These are phyloP conservation scores for Xylariaceae sp. DNA, from an alignment of 2,329 filamentous ascomycete species.

Conservation along the genomic window DNA sequence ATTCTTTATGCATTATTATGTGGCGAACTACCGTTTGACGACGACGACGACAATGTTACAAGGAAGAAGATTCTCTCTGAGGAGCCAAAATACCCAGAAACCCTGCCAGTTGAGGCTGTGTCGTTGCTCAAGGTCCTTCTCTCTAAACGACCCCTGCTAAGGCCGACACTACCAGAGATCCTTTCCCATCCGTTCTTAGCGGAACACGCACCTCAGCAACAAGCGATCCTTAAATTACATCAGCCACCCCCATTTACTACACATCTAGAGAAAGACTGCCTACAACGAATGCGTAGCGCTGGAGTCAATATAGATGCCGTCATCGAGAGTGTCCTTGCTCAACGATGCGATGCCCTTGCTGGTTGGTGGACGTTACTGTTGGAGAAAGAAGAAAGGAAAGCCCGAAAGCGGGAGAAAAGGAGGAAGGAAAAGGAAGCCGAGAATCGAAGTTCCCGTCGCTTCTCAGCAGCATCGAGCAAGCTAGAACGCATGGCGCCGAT, in stretches of 20 bases:
- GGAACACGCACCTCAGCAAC: constrained; percentile 84
- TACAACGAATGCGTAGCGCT: constrained; percentile 90
- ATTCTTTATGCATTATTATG: constrained; percentile 82
- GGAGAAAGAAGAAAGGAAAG: constrained; percentile 92
- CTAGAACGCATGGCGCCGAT: constrained; percentile 79
- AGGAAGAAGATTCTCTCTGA: constrained; percentile 82
- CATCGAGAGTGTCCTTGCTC: constrained; percentile 88
- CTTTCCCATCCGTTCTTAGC: constrained; percentile 84
- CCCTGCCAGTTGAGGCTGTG: constrained; percentile 76
- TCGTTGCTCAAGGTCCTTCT: constrained; percentile 78
- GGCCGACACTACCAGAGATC: constrained; percentile 83
- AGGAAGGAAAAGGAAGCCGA: constrained; percentile 84
- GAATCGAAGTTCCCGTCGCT: constrained; percentile 73
- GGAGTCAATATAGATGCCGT: constrained; percentile 94
- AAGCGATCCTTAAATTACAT: constrained; percentile 82
- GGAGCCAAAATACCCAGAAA: constrained; percentile 83
- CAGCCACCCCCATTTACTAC: constrained; percentile 84
- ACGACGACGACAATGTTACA: constrained; percentile 88
- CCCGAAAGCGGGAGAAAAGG: constrained; percentile 76
- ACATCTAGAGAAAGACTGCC: constrained; percentile 81
- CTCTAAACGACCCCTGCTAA: constrained; percentile 83
- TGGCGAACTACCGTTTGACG: constrained; percentile 91
- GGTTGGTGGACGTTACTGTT: constrained; percentile 96
- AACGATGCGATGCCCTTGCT: constrained; percentile 85
- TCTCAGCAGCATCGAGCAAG: constrained; percentile 88